phyloP scores from a whole-genome alignment of 495 filamentous ascomycete genomes.

The Penicillium verhagenii region DNA sequence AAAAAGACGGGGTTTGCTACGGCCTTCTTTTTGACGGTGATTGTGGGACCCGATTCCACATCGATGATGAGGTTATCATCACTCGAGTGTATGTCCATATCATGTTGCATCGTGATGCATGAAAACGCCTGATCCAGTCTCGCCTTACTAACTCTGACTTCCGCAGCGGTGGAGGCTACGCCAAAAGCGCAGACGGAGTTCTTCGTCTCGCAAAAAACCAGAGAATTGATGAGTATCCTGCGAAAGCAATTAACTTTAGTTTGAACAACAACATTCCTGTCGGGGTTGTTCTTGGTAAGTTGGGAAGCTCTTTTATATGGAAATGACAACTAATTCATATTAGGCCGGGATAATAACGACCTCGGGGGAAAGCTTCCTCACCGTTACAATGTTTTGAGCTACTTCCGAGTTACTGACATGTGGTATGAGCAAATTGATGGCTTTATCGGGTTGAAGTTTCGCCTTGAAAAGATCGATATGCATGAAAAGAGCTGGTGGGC shows the following conservation, averaged over 20 bases:
- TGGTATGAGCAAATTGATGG: slow-evolving; percentile 63
- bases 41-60: slow-evolving; percentile 53
- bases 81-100: slow-evolving; percentile 55
- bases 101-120: not conserved
- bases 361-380: slow-evolving; percentile 56
- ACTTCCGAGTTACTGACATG: slow-evolving; percentile 67
- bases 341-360: slow-evolving; percentile 54
- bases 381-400: slow-evolving; percentile 69
- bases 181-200: slow-evolving; percentile 38
- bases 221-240: slow-evolving; percentile 19
- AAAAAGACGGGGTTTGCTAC: slow-evolving; percentile 1
- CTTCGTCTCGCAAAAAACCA: slow-evolving; percentile 48
- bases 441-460: slow-evolving; percentile 52
- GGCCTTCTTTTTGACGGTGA: slow-evolving; percentile 59
- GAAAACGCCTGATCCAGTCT: too few relatives aligned
- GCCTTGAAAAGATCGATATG: slow-evolving; percentile 70
- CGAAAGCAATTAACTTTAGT: slow-evolving; percentile 39
- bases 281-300: slow-evolving; percentile 60
- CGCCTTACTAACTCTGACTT: slow-evolving; percentile 14
- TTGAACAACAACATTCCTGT: slow-evolving; percentile 41
- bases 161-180: slow-evolving; percentile 52
- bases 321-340: slow-evolving; percentile 10
- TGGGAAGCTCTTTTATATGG: too few relatives aligned
- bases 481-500: slow-evolving; percentile 68
- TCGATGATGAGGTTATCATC: slow-evolving; percentile 66